Conservation (phyloP, 345 rosid species). For the Ailanthus altissimus region DNA sequence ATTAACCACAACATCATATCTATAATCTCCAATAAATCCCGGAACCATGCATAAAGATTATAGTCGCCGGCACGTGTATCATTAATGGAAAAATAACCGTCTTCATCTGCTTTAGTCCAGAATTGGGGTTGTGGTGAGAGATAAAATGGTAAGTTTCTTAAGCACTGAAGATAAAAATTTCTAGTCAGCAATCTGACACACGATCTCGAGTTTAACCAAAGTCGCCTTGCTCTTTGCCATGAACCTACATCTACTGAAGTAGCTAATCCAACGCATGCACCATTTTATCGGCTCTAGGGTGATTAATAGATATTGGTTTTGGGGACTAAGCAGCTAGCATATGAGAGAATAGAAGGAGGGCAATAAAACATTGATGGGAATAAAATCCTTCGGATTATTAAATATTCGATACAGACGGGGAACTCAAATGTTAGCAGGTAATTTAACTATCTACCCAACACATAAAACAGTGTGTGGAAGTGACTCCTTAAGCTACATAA, state of each 20-base stretch:
- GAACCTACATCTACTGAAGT: conserved; percentile 60
- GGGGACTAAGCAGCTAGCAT: too few species aligned
- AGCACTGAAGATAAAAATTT: not conserved
- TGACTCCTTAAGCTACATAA: too few species aligned
- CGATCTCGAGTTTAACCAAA: not conserved
- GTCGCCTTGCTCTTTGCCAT: conserved; percentile 70
- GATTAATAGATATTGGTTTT: too few species aligned
- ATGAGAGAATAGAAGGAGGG: too few species aligned
- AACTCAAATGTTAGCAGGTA: too few species aligned
- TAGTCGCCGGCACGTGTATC: conserved; percentile 52
- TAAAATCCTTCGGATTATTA: too few species aligned
- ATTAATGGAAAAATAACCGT: conserved; percentile 60
- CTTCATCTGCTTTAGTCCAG: conserved; percentile 65
- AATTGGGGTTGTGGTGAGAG: conserved; percentile 63
- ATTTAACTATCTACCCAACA: too few species aligned
- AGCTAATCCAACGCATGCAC: conserved; percentile 68
- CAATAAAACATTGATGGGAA: too few species aligned
- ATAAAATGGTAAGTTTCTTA: not conserved
- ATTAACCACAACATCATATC: conserved; percentile 39
- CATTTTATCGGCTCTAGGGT: not conserved
- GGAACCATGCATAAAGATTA: conserved; percentile 77
- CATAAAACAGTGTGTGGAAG: too few species aligned
- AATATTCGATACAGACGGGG: too few species aligned
- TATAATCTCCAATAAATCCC: conserved; percentile 82
- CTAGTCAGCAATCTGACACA: too few species aligned